These are phyloP conservation scores for Dendrobium catenatum DNA, from an alignment of 106 monocot genomes.

Conservation along the genomic window DNA sequence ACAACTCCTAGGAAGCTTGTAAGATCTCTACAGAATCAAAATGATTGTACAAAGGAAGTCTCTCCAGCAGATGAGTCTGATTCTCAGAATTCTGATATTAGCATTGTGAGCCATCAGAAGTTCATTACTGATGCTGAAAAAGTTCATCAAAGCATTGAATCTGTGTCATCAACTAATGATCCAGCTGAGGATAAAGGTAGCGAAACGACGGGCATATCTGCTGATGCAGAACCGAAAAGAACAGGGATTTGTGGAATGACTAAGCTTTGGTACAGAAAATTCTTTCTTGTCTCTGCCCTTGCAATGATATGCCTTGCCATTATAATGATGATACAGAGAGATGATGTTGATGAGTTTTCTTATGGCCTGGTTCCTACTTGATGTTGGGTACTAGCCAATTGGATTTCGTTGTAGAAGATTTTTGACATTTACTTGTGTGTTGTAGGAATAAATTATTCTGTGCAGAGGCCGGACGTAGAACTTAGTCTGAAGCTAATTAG, in stretches of 20 bases:
- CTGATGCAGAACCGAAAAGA: neutral
- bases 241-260: neutral
- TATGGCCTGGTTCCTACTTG: slow-evolving; percentile 52
- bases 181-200: slow-evolving; percentile 12
- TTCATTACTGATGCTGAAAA: neutral
- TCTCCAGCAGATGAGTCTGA: slow-evolving; percentile 9
- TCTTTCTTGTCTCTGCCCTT: slow-evolving; percentile 11
- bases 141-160: slow-evolving; percentile 38
- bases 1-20: slow-evolving; percentile 70
- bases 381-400: slow-evolving; percentile 1
- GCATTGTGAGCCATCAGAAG: neutral
- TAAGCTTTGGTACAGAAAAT: slow-evolving; percentile 5
- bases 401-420: neutral
- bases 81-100: slow-evolving; percentile 2
- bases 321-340: slow-evolving; percentile 13
- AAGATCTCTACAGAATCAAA: slow-evolving; percentile 57
- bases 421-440: neutral
- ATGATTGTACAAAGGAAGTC: slow-evolving; percentile 11
- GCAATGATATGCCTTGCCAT: slow-evolving; percentile 22
- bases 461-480: no score
- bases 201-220: slow-evolving; percentile 1
- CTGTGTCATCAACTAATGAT: slow-evolving; percentile 60
- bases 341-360: slow-evolving; percentile 20
- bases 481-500: no score
- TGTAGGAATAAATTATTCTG: neutral